These are phyloP conservation scores for Trichoderma cornu-damae DNA, from an alignment of 2,329 filamentous ascomycete species.

Conservation along the genomic window DNA sequence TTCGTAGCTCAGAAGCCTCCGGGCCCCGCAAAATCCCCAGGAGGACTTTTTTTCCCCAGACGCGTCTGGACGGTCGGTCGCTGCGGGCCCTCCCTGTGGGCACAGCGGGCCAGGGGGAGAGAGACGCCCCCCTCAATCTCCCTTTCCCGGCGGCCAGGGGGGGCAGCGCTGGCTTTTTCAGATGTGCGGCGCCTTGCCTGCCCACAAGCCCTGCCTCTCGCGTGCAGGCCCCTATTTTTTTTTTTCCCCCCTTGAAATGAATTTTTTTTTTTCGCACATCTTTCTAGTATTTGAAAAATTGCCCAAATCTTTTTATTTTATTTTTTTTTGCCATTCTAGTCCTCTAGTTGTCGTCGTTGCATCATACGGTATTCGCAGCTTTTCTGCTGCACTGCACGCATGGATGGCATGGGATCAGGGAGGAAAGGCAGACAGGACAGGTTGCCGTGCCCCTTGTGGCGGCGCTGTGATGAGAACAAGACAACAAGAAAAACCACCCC, in stretches of 20 bases:
- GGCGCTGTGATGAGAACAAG: neutral
- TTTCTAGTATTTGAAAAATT: too few species aligned
- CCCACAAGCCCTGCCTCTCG: constrained; percentile 14
- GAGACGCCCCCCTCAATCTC: neutral
- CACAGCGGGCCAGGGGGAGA: neutral
- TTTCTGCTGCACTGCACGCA: neutral
- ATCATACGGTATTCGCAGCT: too few species aligned
- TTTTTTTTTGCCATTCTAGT: too few species aligned
- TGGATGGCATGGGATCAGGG: neutral
- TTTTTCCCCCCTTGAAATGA: neutral
- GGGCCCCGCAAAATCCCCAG: constrained; percentile 19
- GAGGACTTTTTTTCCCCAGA: constrained; percentile 33
- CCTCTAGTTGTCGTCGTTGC: too few species aligned
- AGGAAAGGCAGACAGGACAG: neutral
- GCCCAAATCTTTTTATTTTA: neutral
- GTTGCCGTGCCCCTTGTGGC: neutral
- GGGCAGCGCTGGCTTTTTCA: too few species aligned
- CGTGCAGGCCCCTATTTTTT: constrained; percentile 8
- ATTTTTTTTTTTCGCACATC: neutral
- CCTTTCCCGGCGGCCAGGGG: constrained; percentile 2
- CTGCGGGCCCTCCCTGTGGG: neutral
- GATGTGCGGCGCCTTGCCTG: too few species aligned
- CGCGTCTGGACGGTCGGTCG: constrained; percentile 12
- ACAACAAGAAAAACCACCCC: too few species aligned
- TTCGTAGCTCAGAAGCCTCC: constrained; percentile 27